These are phyloP conservation scores for Gossypium laxum DNA, from an alignment of 441 rosid species.

Conservation along the genomic window DNA sequence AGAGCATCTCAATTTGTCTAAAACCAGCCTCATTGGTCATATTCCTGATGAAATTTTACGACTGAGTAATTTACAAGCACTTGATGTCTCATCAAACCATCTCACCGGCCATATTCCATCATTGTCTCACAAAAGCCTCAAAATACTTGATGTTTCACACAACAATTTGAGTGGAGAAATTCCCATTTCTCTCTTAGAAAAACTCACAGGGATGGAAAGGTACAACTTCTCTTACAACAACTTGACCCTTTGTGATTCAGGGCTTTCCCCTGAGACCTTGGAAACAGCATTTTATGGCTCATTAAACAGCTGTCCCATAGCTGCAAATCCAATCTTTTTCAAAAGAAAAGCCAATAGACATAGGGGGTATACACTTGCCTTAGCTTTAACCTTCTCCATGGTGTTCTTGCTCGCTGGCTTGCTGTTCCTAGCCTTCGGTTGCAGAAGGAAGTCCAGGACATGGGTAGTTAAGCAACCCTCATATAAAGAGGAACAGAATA, in stretches of 20 bases:
- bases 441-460: constrained; percentile 40
- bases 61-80: constrained; percentile 37
- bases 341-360: constrained; percentile 34
- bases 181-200: constrained; percentile 41
- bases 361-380: constrained; percentile 49
- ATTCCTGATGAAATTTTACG: constrained; percentile 49
- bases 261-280: constrained; percentile 38
- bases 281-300: constrained; percentile 50
- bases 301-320: constrained; percentile 69
- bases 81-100: constrained; percentile 71
- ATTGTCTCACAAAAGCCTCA: constrained; percentile 35
- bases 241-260: constrained; percentile 57
- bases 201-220: constrained; percentile 48
- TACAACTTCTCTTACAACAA: constrained; percentile 89
- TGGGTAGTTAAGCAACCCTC: constrained; percentile 58
- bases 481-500: constrained; percentile 55
- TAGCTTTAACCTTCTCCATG: constrained; percentile 54
- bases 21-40: constrained; percentile 46
- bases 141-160: constrained; percentile 54
- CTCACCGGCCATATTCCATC: constrained; percentile 51
- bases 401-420: constrained; percentile 56
- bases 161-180: constrained; percentile 75
- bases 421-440: constrained; percentile 58
- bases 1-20: constrained; percentile 72
- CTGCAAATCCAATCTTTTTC: constrained; percentile 58